Evolutionary conservation across 2,329 filamentous ascomycete species (phyloP), one percentile per base, ranked within the genome.

Genomic region (Curvularia lunata): DNA sequence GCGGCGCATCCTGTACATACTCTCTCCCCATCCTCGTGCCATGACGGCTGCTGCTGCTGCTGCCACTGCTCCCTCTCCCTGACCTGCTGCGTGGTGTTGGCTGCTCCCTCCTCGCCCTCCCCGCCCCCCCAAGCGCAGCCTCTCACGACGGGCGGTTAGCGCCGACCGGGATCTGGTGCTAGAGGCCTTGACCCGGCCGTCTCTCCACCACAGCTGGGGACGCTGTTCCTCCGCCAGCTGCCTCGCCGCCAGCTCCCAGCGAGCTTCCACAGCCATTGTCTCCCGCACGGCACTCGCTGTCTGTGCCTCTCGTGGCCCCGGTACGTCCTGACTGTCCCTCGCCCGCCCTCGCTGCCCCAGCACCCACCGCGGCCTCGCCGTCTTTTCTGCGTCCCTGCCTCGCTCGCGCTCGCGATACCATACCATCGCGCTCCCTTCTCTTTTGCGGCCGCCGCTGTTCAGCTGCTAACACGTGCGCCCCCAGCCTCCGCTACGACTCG

Each of bases 211-310:
- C 60, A 53, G 45, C 32, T 50, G 25, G 41, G 50, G 50, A 49
- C 43, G n/a, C 19, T 42, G 55, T 43, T 54, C 45, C 51, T 50
- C 52, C 58, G 40, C 52, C 62, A 23, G 48, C 54, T 50, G 45
- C 49, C 58, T 57, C 55, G 54, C 52, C 49, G 41, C 40, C 37
- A 56, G 56, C 59, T 56, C 50, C 53, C 23, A 50, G 46, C 45
- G 55, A 54, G 56, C 56, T 28, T 48, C 46, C 19, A 50, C 56
- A 60, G 60, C 61, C 55, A 65, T 65, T 64, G 63, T 40, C 49
- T 59, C 52, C 45, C 48, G 52, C 52, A 56, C 32, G 48, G 56
- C 53, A 25, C 47, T 55, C 51, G 54, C 61, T 55, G 54, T 51
- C 53, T 59, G 58, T 47, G 55, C 40, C 58, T 52, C 53, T 45